Conservation (phyloP, 2,329 filamentous ascomycete genomes). For the Tolypocladium inflatum region DNA sequence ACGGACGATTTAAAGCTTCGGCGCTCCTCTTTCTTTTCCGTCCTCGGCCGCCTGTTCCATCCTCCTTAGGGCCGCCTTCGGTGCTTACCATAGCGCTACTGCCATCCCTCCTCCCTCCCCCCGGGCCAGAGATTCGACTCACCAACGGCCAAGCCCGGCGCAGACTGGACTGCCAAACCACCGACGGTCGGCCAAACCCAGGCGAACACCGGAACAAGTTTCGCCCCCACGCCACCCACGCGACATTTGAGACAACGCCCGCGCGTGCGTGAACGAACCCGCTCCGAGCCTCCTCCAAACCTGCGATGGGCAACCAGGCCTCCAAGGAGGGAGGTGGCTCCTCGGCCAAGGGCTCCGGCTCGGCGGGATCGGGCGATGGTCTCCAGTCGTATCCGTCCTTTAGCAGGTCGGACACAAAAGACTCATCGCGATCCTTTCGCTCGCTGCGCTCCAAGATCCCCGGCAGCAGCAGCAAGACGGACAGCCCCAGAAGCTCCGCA, state of each 20-base stretch:
- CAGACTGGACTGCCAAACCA: neutral
- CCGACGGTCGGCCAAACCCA: neutral
- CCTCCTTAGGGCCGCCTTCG: conserved; percentile 35
- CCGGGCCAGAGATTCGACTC: neutral
- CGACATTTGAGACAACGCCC: conserved; percentile 16
- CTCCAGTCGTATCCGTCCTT: conserved; percentile 88
- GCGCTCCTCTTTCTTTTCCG: conserved; percentile 37
- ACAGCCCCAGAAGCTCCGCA: conserved; percentile 73
- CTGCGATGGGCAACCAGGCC: conserved; percentile 64
- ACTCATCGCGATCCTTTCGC: conserved; percentile 79
- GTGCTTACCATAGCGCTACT: neutral
- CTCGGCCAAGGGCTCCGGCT: conserved; percentile 39
- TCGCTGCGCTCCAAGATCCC: conserved; percentile 85
- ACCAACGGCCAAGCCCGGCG: neutral
- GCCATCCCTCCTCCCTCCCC: neutral
- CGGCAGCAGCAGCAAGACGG: conserved; percentile 56
- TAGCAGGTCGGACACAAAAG: conserved; percentile 84
- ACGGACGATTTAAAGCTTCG: conserved; percentile 40
- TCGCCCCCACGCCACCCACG: conserved; percentile 13
- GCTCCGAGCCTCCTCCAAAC: conserved; percentile 3
- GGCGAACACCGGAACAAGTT: neutral
- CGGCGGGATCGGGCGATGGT: conserved; percentile 31
- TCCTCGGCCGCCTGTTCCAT: conserved; percentile 40
- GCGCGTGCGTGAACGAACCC: conserved; percentile 1
- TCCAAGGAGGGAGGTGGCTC: conserved; percentile 49